Conservation (phyloP, 495 filamentous ascomycete species). For the Penicillium paradoxum region DNA sequence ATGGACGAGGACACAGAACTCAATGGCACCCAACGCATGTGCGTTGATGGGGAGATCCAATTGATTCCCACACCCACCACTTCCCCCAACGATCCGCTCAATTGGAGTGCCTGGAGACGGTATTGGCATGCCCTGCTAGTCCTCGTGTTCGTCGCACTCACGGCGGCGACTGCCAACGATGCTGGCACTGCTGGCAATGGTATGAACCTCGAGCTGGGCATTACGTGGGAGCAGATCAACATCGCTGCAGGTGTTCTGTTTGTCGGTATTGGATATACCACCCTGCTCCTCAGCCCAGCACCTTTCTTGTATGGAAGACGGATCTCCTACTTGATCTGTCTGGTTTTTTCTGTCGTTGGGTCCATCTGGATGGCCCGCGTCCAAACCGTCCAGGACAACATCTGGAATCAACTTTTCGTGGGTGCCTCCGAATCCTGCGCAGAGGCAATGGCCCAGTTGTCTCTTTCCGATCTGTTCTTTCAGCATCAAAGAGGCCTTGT, state of each 20-base stretch:
- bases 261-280: conserved; percentile 22
- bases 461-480: conserved; percentile 26
- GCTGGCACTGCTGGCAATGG: conserved; percentile 24
- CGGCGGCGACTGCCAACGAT: conserved; percentile 26
- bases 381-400: conserved; percentile 16
- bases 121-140: conserved; percentile 27
- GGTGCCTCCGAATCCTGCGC: conserved; percentile 27
- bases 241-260: conserved; percentile 25
- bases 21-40: conserved; percentile 19
- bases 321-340: conserved; percentile 22
- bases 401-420: conserved; percentile 27
- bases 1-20: conserved; percentile 9
- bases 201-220: conserved; percentile 19
- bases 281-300: conserved; percentile 17
- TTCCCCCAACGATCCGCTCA: conserved; percentile 50
- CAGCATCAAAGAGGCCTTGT: conserved; percentile 24
- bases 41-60: conserved; percentile 32
- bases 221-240: conserved; percentile 21
- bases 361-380: conserved; percentile 21
- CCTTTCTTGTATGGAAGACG: conserved; percentile 25
- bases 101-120: conserved; percentile 45
- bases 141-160: conserved; percentile 21
- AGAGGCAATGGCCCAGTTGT: conserved; percentile 25
- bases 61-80: conserved; percentile 46
- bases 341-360: conserved; percentile 18